phyloP scores from a whole-genome alignment of 495 filamentous ascomycete genomes.

The Talaromyces nanjingensis region DNA sequence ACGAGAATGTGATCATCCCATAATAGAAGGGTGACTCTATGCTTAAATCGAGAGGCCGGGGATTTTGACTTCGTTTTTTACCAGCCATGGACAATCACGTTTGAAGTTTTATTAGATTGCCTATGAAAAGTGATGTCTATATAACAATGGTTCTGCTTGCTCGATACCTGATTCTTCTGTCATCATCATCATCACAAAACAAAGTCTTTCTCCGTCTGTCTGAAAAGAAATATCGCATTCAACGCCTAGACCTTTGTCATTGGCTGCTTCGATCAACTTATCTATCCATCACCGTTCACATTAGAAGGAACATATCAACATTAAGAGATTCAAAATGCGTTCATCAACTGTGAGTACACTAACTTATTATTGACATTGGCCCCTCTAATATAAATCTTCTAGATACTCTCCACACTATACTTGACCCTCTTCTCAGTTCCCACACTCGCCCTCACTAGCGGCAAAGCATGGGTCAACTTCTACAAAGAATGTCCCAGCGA shows the following conservation, averaged over 20 bases:
- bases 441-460: slow-evolving; percentile 20
- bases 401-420: slow-evolving; percentile 21
- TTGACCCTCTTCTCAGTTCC: slow-evolving; percentile 12
- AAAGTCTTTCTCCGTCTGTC: neutral
- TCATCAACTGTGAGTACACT: neutral
- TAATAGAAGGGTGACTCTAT: neutral
- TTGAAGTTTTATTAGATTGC: neutral
- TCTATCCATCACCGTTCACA: neutral
- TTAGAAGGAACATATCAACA: neutral
- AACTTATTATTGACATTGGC: neutral
- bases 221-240: neutral
- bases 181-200: neutral
- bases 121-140: neutral
- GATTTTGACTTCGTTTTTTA: neutral
- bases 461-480: slow-evolving; percentile 31
- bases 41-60: neutral
- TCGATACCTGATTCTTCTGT: neutral
- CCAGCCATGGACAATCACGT: slow-evolving; percentile 9
- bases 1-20: neutral
- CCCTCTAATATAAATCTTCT: neutral
- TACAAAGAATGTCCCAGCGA: slow-evolving; percentile 28
- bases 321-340: neutral
- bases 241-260: neutral
- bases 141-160: neutral
- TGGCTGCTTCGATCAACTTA: neutral